Evolutionary conservation across 208 protist species (phyloP), one percentile per base, ranked within the genome.

Genomic region (Kentomonas sorsogonicus): DNA sequence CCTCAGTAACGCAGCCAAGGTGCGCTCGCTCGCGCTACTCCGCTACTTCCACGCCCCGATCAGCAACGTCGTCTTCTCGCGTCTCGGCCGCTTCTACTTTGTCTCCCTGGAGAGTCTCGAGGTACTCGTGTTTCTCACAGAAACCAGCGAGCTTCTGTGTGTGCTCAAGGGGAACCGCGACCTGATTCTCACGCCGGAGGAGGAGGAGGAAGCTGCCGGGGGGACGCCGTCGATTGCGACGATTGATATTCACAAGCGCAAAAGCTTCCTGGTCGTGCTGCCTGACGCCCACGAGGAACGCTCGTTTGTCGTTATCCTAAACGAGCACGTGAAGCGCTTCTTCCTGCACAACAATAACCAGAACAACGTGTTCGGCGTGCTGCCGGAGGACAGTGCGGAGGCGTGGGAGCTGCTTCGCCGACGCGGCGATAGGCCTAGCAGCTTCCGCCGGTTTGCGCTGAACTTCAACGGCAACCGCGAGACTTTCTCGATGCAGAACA

Each of bases 81-180:
- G 72, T 0, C 72, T 83, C 10, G 88, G 88, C 0, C 74, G 84
- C n/a, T 91, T 82, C 51, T 66, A 84, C 34, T 71, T 81, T 51
- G 77, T 91, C 1, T 67, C 74, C 10, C 85, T 83, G 16, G 77
- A 67, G 45, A 80, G 91, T 59, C 63, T 79, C 7, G 71, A 68
- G 2, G 56, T 87, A 3, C 76, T 70, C 56, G 77, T 83, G 34
- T 91, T 82, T 59, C 73, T 69, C 45, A 83, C 82, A n/a, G 88
- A 94, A 57, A 79, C 68, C 22, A 69, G 74, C 36, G 13, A 30
- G 15, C 27, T 85, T 41, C 61, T 84, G 3, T 69, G 76, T 56
- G 66, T 69, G 33, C 62, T 83, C 39, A 70, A 45, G 31, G 60
- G 54, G 26, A 18, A 39, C 0, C 20, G 27, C 3, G 6, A 23